Base-by-base conservation (phyloP, 768 basidiomycete genomes). In the Clavulina sp. region DNA sequence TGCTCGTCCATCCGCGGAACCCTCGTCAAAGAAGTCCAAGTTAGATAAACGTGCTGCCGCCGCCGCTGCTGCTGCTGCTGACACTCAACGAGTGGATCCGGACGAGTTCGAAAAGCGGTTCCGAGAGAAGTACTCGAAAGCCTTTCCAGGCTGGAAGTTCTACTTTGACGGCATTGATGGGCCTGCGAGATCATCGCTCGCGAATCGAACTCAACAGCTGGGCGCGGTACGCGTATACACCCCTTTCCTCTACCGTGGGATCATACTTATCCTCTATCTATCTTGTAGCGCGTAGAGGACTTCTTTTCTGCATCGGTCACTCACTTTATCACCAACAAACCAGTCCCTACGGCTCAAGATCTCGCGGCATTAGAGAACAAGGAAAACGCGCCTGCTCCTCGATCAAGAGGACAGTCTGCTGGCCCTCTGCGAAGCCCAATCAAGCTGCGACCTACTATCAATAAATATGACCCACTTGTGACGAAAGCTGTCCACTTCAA, bases 251-350 rank as follows among this genome's bases (percentile, higher is more conserved):
- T 24, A 48, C 7, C 21, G 49, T 29, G 46, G n/a, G 38, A 41
- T 34, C 19, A 19, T 9, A 38, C 19, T 9, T 38, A 26, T 46
- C 9, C 26, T 49, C 36, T 23, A 18, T 47, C 38, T 31, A 16
- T 38, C 26, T 19, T 48, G 19, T 53, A 97, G 95, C 71, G 70
- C 52, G 75, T 88, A 52, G 87, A 93, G 48, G 75, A 79, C 55
- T 95, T 95, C 71, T 92, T 96, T 64, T 86, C 84, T 29, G 78
- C 73, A 46, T 73, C 77, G 46, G 77, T 93, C 24, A 91, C 89
- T 0, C 93, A 97, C 67, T 72, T 96, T 56, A 80, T 93, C 61
- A 84, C 83, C 50, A 74, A 82, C 59, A 58, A 62, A 2, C 21
- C 46, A 48, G 55, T 58, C 46, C 55, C 57, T 9, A n/a, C 70